These are phyloP conservation scores for Penicillium sclerotigenum DNA, from an alignment of 2,329 filamentous ascomycete species.

Conservation along the genomic window DNA sequence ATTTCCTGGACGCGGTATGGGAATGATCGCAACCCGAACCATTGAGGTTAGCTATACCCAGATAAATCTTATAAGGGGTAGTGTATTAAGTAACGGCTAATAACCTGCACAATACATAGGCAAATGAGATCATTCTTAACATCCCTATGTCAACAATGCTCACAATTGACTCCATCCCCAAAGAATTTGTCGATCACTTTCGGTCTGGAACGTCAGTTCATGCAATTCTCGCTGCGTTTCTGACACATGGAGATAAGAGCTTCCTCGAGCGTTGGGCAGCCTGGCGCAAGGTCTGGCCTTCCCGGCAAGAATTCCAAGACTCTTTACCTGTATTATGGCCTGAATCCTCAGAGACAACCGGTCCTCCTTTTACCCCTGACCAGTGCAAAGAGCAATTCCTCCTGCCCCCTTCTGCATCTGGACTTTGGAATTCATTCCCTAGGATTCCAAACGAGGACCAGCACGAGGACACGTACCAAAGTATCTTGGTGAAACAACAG, in stretches of 20 bases:
- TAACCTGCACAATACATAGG: slow-evolving; percentile 24
- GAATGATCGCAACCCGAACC: too few relatives aligned
- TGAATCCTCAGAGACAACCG: not conserved
- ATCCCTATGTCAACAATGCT: slow-evolving; percentile 53
- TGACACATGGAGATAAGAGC: not conserved
- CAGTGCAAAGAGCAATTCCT: too few relatives aligned
- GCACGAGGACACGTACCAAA: not conserved
- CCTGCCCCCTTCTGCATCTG: not conserved
- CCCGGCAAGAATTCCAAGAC: not conserved
- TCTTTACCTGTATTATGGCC: not conserved
- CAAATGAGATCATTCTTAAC: slow-evolving; percentile 58
- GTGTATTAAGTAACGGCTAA: too few relatives aligned
- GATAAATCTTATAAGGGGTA: too few relatives aligned
- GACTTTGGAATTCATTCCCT: too few relatives aligned
- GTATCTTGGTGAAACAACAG: not conserved
- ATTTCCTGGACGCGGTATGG: too few relatives aligned
- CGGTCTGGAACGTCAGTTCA: not conserved
- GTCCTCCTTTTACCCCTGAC: too few relatives aligned
- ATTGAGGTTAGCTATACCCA: too few relatives aligned
- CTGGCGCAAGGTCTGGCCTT: not conserved
- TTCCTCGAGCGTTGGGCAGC: not conserved
- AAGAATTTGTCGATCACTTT: slow-evolving; percentile 48
- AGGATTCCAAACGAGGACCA: too few relatives aligned
- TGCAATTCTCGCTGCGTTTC: not conserved
- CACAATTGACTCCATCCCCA: slow-evolving; percentile 46